Percentiles rank a stretch among this genome's conserved stretches.
phyloP scores from a whole-genome alignment of 2,329 filamentous ascomycete species.

The Coccinonectria pachysandricola region DNA sequence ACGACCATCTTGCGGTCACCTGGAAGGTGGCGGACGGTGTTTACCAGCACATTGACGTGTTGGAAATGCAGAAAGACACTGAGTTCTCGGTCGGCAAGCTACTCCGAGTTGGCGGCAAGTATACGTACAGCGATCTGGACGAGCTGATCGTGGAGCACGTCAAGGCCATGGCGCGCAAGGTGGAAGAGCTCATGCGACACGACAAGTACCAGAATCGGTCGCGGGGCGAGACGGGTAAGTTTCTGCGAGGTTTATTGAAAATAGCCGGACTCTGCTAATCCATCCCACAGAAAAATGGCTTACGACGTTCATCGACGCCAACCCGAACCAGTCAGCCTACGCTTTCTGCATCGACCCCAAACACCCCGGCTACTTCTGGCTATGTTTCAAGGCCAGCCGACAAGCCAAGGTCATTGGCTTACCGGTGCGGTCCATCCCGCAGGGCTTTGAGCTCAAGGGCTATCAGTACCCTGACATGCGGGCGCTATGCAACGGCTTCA shows the following conservation, averaged over 20 bases:
- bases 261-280: no score
- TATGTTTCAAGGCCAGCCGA: constrained; percentile 90
- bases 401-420: constrained; percentile 64
- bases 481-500: constrained; percentile 94
- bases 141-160: constrained; percentile 96
- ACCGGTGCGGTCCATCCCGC: constrained; percentile 83
- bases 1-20: constrained; percentile 89
- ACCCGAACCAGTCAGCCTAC: constrained; percentile 87
- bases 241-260: no score
- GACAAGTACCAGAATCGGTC: constrained; percentile 86
- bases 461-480: constrained; percentile 90
- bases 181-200: constrained; percentile 88
- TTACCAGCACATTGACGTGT: constrained; percentile 96
- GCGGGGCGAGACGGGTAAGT: constrained; percentile 74
- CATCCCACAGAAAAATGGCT: constrained; percentile 78
- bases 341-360: constrained; percentile 91
- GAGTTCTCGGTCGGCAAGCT: constrained; percentile 87
- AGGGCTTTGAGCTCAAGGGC: constrained; percentile 84
- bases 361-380: constrained; percentile 86
- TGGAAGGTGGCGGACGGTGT: constrained; percentile 96
- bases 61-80: constrained; percentile 94
- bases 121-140: constrained; percentile 90
- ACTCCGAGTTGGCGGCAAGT: constrained; percentile 77
- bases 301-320: constrained; percentile 89
- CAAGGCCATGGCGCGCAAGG: constrained; percentile 95